These are phyloP conservation scores for Eucalyptus albens DNA, from an alignment of 345 rosid species.

Conservation along the genomic window DNA sequence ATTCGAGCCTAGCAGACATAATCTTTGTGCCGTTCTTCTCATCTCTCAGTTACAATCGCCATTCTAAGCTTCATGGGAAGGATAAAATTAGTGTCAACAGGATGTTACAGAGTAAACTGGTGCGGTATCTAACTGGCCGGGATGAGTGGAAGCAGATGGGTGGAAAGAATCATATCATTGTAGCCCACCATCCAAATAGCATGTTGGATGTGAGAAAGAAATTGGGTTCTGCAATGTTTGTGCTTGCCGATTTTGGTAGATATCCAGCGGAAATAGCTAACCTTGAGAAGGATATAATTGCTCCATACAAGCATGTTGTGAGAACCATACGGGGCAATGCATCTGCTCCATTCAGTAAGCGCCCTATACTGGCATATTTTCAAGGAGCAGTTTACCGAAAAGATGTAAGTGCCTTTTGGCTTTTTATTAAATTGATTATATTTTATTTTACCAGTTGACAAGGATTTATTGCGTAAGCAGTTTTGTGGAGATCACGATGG, in stretches of 20 bases:
- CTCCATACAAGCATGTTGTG: conserved; percentile 83
- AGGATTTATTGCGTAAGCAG: background rate
- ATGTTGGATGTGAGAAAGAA: conserved; percentile 43
- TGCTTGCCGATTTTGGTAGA: conserved; percentile 93
- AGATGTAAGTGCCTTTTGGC: conserved; percentile 48
- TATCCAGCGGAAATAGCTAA: conserved; percentile 63
- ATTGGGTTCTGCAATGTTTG: conserved; percentile 76
- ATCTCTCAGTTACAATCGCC: conserved; percentile 66
- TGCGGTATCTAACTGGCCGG: conserved; percentile 26
- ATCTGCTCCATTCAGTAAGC: conserved; percentile 55
- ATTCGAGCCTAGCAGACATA: conserved; percentile 54
- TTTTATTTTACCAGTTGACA: background rate
- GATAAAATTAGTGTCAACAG: conserved; percentile 41
- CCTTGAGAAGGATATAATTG: conserved; percentile 63
- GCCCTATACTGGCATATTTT: conserved; percentile 62
- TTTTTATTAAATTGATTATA: background rate
- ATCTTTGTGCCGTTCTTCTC: conserved; percentile 84
- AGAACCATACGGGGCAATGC: conserved; percentile 27
- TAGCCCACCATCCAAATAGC: conserved; percentile 92
- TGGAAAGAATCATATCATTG: conserved; percentile 52
- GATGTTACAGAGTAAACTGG: conserved; percentile 54
- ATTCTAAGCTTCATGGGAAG: conserved; percentile 49
- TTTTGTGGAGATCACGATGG: background rate
- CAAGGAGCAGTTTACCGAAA: conserved; percentile 91
- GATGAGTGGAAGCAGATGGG: conserved; percentile 50